Conservation (phyloP, 202 grass and related monocot genomes). For the Bolboschoenoplectus hybrid region DNA sequence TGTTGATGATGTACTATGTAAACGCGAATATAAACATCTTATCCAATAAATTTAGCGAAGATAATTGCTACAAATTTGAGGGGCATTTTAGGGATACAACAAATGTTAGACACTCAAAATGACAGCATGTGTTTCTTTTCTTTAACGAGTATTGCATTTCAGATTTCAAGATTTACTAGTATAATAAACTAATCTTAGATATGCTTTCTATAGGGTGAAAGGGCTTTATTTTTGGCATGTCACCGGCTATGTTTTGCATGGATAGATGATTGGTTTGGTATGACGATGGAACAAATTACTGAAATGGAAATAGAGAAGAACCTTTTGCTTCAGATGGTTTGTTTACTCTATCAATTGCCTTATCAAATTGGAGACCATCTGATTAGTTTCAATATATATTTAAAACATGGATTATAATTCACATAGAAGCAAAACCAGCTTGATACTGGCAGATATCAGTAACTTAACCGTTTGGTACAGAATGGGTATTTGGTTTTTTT, state of each 20-base stretch:
- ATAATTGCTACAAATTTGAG: background rate
- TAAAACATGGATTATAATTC: background rate
- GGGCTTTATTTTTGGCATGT: constrained; percentile 70
- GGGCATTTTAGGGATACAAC: constrained; percentile 9
- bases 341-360: background rate
- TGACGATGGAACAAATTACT: constrained; percentile 69
- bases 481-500: background rate
- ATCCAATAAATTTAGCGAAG: background rate
- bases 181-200: constrained; percentile 25
- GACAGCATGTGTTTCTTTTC: background rate
- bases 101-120: background rate
- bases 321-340: constrained; percentile 74
- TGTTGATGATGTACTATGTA: background rate
- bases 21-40: background rate
- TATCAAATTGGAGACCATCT: background rate
- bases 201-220: constrained; percentile 55
- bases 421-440: background rate
- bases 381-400: background rate
- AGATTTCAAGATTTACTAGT: background rate
- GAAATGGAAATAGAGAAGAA: constrained; percentile 81
- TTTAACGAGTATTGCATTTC: background rate
- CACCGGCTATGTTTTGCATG: constrained; percentile 88
- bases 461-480: background rate
- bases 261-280: constrained; percentile 94
- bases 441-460: background rate